These are phyloP conservation scores for Salvia sclarea DNA, from an alignment of 305 asterid species.

Conservation along the genomic window DNA sequence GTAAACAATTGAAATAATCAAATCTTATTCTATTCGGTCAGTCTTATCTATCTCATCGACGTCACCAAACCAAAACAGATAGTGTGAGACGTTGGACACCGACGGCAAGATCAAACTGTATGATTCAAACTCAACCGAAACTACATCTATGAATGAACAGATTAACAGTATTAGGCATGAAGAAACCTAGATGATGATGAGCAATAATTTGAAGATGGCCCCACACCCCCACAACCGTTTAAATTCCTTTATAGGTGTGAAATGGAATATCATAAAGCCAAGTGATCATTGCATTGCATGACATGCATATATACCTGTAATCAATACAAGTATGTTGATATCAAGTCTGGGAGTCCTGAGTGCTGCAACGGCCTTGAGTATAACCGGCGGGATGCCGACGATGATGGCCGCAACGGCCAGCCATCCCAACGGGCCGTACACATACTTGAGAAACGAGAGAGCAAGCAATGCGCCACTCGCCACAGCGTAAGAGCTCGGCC, in stretches of 20 bases:
- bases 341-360: constrained; percentile 53
- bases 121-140: no score
- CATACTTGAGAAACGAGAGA: constrained; percentile 50
- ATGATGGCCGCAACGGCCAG: constrained; percentile 65
- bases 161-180: no score
- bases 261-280: neutral
- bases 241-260: no score
- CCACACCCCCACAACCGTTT: no score
- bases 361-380: constrained; percentile 51
- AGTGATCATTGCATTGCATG: no score
- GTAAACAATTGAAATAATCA: no score
- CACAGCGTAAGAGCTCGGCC: constrained; percentile 73
- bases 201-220: neutral
- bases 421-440: constrained; percentile 64
- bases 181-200: neutral
- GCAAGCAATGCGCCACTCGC: constrained; percentile 57
- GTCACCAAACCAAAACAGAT: no score
- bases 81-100: no score
- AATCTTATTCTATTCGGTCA: no score
- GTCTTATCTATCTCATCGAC: no score
- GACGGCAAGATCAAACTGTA: no score
- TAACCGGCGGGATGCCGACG: constrained; percentile 61
- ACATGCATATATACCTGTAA: constrained; percentile 64
- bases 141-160: no score
- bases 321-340: constrained; percentile 72